A percentile compares a stretch with the other conserved stretches of the same genome.
Evolutionary conservation across 1,139 yeast genomes (phyloP).

Genomic region (Hanseniaspora uvarum): DNA sequence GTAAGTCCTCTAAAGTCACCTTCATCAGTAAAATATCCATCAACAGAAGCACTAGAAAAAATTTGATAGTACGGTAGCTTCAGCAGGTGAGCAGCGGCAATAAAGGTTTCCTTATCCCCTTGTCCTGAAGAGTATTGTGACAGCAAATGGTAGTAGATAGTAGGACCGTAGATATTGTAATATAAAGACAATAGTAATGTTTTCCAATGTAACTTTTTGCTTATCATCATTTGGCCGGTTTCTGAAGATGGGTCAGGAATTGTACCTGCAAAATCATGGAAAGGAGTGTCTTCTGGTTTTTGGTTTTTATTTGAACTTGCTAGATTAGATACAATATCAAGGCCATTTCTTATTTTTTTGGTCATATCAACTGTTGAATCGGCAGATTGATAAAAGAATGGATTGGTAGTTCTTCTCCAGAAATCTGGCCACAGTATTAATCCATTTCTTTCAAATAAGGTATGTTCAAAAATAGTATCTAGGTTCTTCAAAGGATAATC

Average conservation of each 20-base stretch:
- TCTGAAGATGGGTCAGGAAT: constrained; percentile 76
- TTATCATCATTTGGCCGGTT: constrained; percentile 68
- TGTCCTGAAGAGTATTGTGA: constrained; percentile 82
- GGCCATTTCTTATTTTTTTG: constrained; percentile 37
- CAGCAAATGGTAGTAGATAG: constrained; percentile 68
- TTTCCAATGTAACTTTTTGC: constrained; percentile 54
- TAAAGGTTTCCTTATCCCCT: constrained; percentile 83
- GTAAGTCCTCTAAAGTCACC: constrained; percentile 29
- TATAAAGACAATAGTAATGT: constrained; percentile 60
- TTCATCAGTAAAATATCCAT: constrained; percentile 26
- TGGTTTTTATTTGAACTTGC: constrained; percentile 19
- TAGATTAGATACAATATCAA: constrained; percentile 31
- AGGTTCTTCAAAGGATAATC: constrained; percentile 55
- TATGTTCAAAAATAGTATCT: constrained; percentile 43
- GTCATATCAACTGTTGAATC: constrained; percentile 37
- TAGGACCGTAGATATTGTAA: constrained; percentile 72
- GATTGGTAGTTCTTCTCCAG: constrained; percentile 67
- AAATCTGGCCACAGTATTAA: constrained; percentile 75
- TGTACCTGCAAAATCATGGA: constrained; percentile 59
- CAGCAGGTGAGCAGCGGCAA: constrained; percentile 65
- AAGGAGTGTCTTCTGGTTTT: constrained; percentile 36
- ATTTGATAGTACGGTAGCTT: constrained; percentile 57
- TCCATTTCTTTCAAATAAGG: constrained; percentile 47
- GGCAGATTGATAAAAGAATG: constrained; percentile 57
- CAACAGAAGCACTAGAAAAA: constrained; percentile 33